These are phyloP conservation scores for Aurantiochytrium sp. DNA, from an alignment of 108 stramenopile species.

Conservation along the genomic window DNA sequence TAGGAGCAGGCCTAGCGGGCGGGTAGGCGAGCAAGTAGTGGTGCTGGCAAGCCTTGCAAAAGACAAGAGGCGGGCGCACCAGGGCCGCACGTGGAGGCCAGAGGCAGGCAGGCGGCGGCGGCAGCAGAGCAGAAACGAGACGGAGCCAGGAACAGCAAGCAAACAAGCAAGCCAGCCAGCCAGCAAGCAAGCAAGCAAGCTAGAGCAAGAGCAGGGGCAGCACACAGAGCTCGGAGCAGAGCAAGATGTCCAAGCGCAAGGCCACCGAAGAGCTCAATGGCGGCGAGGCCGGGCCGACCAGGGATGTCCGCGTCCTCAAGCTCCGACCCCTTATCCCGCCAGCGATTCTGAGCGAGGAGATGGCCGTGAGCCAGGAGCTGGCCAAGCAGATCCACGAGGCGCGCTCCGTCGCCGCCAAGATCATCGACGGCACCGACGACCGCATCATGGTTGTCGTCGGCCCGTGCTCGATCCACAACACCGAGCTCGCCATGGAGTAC, in stretches of 20 bases:
- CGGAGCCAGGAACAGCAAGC: too few relatives aligned
- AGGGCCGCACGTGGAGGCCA: too few relatives aligned
- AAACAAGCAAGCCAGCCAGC: too few relatives aligned
- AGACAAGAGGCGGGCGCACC: too few relatives aligned
- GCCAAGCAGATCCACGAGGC: not conserved
- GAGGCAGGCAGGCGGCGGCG: too few relatives aligned
- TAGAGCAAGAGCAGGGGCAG: not conserved
- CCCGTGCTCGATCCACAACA: slow-evolving; percentile 12
- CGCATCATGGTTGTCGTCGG: not conserved
- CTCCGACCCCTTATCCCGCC: not conserved
- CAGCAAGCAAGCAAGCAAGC: too few relatives aligned
- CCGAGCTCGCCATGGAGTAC: slow-evolving; percentile 5
- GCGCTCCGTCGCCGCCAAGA: not conserved
- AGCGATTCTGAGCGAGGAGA: not conserved
- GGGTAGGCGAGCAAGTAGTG: too few relatives aligned
- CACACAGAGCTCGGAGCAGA: not conserved
- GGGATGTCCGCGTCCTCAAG: not conserved
- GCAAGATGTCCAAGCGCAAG: not conserved
- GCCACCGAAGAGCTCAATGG: not conserved
- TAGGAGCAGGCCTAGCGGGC: too few relatives aligned
- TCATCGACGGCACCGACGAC: not conserved
- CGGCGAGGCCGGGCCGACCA: not conserved
- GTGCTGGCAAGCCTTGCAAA: too few relatives aligned
- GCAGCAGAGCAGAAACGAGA: too few relatives aligned
- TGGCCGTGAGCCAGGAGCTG: not conserved